Conservation (phyloP, 1,139 yeast genomes). For the Kurtzmaniella natalensis region DNA sequence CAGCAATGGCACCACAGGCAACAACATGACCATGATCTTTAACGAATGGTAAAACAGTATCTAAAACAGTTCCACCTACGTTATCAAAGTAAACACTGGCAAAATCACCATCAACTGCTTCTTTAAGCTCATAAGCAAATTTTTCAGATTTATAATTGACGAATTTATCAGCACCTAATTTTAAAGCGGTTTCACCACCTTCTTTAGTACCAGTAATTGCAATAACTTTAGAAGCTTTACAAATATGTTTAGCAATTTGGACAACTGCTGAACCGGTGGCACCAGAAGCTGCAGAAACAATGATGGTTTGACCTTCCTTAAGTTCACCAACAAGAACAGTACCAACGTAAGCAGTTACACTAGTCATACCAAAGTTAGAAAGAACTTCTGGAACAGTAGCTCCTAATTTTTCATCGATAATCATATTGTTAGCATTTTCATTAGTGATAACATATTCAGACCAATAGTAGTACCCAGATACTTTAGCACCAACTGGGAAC, state of each 20-base stretch:
- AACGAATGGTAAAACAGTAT: conserved; percentile 37
- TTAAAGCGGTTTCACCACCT: conserved; percentile 51
- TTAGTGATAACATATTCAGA: conserved; percentile 21
- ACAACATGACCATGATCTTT: conserved; percentile 43
- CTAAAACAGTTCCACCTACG: conserved; percentile 62
- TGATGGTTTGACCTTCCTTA: conserved; percentile 33
- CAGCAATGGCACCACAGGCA: conserved; percentile 62
- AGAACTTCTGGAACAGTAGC: conserved; percentile 36
- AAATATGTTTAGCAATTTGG: conserved; percentile 52
- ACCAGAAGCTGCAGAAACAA: conserved; percentile 66
- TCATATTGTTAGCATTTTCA: conserved; percentile 18
- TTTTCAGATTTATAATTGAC: conserved; percentile 49
- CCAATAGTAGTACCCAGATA: conserved; percentile 26
- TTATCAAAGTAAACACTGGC: conserved; percentile 53
- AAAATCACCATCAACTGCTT: conserved; percentile 41
- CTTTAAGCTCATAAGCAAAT: conserved; percentile 37
- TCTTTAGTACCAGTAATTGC: conserved; percentile 63
- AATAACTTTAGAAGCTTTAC: conserved; percentile 53
- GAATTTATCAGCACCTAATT: conserved; percentile 51
- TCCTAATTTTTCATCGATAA: conserved; percentile 19
- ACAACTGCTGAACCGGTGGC: conserved; percentile 64
- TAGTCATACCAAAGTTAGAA: conserved; percentile 38
- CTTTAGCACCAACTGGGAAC: conserved; percentile 18
- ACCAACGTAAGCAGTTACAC: conserved; percentile 62
- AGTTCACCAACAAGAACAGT: conserved; percentile 41